These are phyloP conservation scores for Theobroma cacao DNA, from an alignment of 345 rosid genomes.

Conservation along the genomic window DNA sequence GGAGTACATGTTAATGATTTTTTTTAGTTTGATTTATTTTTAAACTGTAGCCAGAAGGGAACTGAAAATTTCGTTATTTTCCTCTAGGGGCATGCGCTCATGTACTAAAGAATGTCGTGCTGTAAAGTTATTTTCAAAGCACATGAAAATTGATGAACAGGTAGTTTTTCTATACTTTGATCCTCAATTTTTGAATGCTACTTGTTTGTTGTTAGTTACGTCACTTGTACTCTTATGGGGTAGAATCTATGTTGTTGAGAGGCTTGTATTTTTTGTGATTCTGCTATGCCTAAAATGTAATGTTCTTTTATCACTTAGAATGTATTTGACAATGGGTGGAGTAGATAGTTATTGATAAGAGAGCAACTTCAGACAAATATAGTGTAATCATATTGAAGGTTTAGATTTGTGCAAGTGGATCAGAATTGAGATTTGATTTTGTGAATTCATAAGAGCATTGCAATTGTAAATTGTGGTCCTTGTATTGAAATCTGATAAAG, in stretches of 20 bases:
- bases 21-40: not conserved
- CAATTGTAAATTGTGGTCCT: no score
- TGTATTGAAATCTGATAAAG: no score
- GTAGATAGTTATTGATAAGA: not conserved
- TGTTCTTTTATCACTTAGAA: not conserved
- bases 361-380: not conserved
- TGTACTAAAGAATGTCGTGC: slow-evolving; percentile 70
- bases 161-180: slow-evolving; percentile 23
- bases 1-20: not conserved
- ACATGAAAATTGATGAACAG: slow-evolving; percentile 91
- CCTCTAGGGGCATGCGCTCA: slow-evolving; percentile 57
- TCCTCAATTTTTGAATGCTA: not conserved
- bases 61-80: not conserved
- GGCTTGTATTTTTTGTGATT: not conserved
- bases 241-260: not conserved
- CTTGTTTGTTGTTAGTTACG: not conserved
- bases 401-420: not conserved
- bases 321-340: not conserved
- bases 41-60: not conserved
- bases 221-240: not conserved
- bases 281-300: not conserved
- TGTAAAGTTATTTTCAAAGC: slow-evolving; percentile 81
- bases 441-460: no score
- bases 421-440: no score
- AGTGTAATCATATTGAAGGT: not conserved